phyloP scores from a whole-genome alignment of 1,284 basidiomycete genomes.

The Irpex lacteus region DNA sequence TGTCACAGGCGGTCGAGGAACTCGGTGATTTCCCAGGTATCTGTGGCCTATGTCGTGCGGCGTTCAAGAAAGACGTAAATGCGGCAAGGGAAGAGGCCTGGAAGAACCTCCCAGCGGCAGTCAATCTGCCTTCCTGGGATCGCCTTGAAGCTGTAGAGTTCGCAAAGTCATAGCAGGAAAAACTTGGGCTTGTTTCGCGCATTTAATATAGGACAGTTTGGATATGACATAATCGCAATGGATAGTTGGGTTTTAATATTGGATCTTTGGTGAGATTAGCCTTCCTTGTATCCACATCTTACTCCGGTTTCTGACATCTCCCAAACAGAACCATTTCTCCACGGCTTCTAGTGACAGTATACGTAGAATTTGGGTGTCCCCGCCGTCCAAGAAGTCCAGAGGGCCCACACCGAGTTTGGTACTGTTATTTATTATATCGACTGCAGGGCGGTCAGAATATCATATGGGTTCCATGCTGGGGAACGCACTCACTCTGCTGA shows the following conservation, averaged over 20 bases:
- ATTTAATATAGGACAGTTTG: not conserved
- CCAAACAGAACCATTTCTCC: constrained; percentile 88
- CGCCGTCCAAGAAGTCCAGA: constrained; percentile 68
- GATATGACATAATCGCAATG: not conserved
- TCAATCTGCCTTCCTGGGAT: constrained; percentile 46
- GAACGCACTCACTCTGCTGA: constrained; percentile 61
- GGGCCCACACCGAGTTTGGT: constrained; percentile 48
- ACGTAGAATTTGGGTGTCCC: constrained; percentile 14
- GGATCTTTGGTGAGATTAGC: constrained; percentile 7
- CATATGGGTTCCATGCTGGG: not conserved
- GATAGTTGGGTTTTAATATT: not conserved
- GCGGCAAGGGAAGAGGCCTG: constrained; percentile 41
- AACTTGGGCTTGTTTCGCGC: not conserved
- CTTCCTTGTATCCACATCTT: constrained; percentile 75
- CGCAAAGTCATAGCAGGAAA: constrained; percentile 9
- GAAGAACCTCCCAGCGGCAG: constrained; percentile 44
- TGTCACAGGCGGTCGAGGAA: constrained; percentile 45
- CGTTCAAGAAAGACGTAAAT: constrained; percentile 41
- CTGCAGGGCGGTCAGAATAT: constrained; percentile 31
- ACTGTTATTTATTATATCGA: constrained; percentile 43
- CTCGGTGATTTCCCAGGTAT: constrained; percentile 36
- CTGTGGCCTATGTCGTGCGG: constrained; percentile 42
- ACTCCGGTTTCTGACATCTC: constrained; percentile 62
- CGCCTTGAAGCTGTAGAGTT: constrained; percentile 35
- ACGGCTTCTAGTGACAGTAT: constrained; percentile 51